Conservation (phyloP, 805 yeast species). For the Yarrowia sp. region DNA sequence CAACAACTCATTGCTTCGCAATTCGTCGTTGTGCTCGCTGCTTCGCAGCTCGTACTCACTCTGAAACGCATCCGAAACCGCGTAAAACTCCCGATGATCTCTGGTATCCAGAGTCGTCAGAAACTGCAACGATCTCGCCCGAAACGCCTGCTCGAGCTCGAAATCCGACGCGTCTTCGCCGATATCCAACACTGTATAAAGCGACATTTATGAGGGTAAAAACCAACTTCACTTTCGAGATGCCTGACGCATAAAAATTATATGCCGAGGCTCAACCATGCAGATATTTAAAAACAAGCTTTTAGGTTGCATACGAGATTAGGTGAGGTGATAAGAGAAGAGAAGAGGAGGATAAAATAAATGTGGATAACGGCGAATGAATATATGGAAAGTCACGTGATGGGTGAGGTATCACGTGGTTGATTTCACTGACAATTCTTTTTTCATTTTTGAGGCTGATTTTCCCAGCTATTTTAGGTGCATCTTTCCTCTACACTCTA, state of each 20-base stretch:
- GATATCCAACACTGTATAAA: conserved; percentile 27
- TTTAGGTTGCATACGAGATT: conserved; percentile 30
- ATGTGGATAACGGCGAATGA: no score
- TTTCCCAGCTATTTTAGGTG: no score
- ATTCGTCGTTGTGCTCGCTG: background rate
- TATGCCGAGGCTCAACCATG: conserved; percentile 1
- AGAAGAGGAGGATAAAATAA: no score
- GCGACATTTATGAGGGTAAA: conserved; percentile 7
- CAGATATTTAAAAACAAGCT: background rate
- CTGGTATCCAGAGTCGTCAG: conserved; percentile 2
- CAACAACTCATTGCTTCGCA: no score
- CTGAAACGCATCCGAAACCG: conserved; percentile 34
- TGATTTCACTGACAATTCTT: no score
- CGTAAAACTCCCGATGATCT: conserved; percentile 35
- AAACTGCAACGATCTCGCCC: conserved; percentile 13
- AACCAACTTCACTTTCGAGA: no score
- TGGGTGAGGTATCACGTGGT: no score
- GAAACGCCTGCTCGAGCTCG: conserved; percentile 33
- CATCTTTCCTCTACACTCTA: no score
- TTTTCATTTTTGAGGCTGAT: no score
- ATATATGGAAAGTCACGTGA: no score
- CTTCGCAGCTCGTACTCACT: conserved; percentile 15
- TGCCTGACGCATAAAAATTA: background rate
- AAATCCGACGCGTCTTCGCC: background rate
- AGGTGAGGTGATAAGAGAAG: conserved; percentile 1